A percentile compares a stretch with the other conserved stretches of the same genome.
phyloP scores from a whole-genome alignment of 2,329 filamentous ascomycete genomes.

The Hymenoscyphus scutula region DNA sequence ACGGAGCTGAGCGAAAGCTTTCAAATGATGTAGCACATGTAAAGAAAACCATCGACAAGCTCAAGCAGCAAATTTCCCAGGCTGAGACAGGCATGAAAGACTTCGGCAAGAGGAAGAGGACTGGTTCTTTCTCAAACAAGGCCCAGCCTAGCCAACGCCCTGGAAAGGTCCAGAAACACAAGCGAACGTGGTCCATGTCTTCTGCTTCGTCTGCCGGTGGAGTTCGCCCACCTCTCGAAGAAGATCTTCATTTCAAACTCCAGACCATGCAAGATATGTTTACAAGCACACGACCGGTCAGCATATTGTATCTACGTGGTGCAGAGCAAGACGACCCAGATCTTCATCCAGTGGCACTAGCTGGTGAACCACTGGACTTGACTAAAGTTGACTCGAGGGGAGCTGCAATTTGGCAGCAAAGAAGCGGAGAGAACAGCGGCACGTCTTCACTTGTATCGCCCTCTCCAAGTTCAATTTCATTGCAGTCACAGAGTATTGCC shows the following conservation, averaged over 20 bases:
- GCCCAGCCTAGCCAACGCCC: constrained; percentile 54
- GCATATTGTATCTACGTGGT: constrained; percentile 73
- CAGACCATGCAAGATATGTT: constrained; percentile 85
- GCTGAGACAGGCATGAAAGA: constrained; percentile 66
- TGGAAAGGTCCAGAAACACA: constrained; percentile 86
- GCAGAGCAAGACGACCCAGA: constrained; percentile 79
- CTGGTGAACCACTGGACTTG: constrained; percentile 64
- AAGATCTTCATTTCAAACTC: constrained; percentile 77
- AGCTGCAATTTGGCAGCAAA: constrained; percentile 40
- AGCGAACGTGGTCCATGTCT: constrained; percentile 92
- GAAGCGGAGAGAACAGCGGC: constrained; percentile 54
- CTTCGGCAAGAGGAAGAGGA: constrained; percentile 62
- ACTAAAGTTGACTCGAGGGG: constrained; percentile 45
- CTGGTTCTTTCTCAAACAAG: constrained; percentile 45
- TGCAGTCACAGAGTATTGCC: constrained; percentile 50
- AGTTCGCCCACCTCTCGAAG: constrained; percentile 55
- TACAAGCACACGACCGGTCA: constrained; percentile 75
- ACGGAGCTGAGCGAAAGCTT: constrained; percentile 90
- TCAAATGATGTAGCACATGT: constrained; percentile 94
- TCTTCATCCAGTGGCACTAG: constrained; percentile 69
- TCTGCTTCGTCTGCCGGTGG: constrained; percentile 65
- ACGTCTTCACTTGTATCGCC: constrained; percentile 61
- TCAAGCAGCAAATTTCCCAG: constrained; percentile 90
- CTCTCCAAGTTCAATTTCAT: constrained; percentile 62
- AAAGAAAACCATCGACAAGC: constrained; percentile 93